Percentiles rank a stretch among this genome's conserved stretches.
Evolutionary conservation across 2,329 filamentous ascomycete genomes (phyloP).

Genomic region (Rhytidhysteron rufulum): DNA sequence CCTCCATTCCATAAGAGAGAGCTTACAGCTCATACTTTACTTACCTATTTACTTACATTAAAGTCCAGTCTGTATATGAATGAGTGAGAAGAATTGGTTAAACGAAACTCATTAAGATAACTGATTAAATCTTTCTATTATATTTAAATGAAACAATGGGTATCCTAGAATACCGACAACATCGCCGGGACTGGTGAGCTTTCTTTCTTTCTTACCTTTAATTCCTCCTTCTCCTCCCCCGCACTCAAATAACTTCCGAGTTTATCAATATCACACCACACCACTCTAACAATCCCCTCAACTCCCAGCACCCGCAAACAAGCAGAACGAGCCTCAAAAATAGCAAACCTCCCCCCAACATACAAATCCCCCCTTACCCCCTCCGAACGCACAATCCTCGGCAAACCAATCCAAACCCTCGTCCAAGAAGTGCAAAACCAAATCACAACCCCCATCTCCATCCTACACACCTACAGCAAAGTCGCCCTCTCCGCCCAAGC

Average conservation of each 20-base stretch:
- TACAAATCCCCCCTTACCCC: constrained; percentile 66
- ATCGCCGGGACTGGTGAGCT: constrained; percentile 66
- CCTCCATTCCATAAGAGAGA: too few relatives aligned
- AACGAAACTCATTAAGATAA: too few relatives aligned
- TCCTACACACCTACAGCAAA: constrained; percentile 84
- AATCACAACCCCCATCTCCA: constrained; percentile 60
- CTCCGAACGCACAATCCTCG: constrained; percentile 63
- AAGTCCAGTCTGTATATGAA: too few relatives aligned
- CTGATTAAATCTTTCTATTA: constrained; percentile 3
- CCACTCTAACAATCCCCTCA: too few relatives aligned
- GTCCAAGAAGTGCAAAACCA: constrained; percentile 75
- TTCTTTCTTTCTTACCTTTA: constrained; percentile 10
- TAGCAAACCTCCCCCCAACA: constrained; percentile 60
- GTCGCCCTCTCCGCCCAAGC: constrained; percentile 78
- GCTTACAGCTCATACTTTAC: too few relatives aligned
- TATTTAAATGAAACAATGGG: constrained; percentile 42
- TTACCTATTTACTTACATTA: too few relatives aligned
- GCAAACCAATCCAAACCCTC: constrained; percentile 71
- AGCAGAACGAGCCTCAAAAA: constrained; percentile 65
- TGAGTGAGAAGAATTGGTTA: too few relatives aligned
- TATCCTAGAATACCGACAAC: constrained; percentile 65
- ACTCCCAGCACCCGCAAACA: constrained; percentile 70
- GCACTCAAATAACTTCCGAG: too few relatives aligned
- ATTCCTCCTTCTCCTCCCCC: too few relatives aligned
- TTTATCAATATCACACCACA: too few relatives aligned